Conservation (phyloP, 2,329 filamentous ascomycete species). For the Beauveria australis region DNA sequence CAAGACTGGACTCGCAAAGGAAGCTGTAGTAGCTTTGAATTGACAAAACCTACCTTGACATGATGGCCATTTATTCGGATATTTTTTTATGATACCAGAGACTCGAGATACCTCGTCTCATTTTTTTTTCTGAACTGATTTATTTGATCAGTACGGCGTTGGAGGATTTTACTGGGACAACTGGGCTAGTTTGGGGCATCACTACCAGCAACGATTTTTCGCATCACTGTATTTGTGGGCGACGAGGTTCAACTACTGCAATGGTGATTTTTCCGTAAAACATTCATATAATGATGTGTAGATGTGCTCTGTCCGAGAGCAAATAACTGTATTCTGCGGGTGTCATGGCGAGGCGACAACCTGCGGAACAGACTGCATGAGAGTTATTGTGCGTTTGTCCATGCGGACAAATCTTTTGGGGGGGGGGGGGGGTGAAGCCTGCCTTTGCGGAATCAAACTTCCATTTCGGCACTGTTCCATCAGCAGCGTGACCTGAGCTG, state of each 20-base stretch:
- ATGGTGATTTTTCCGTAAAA: not conserved
- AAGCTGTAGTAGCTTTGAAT: slow-evolving; percentile 12
- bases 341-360: not conserved
- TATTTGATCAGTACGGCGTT: not conserved
- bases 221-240: not conserved
- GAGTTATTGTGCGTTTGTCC: no score
- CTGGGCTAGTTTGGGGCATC: not conserved
- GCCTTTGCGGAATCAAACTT: not conserved
- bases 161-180: not conserved
- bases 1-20: slow-evolving; percentile 5
- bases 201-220: slow-evolving; percentile 2
- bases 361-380: not conserved
- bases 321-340: no score
- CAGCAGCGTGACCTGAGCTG: not conserved
- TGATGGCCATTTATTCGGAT: slow-evolving; percentile 8
- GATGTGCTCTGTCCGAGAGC: not conserved
- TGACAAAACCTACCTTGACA: slow-evolving; percentile 10
- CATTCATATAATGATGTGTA: not conserved
- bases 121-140: not conserved
- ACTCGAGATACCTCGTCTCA: slow-evolving; percentile 1
- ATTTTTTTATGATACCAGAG: slow-evolving; percentile 7
- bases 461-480: not conserved
- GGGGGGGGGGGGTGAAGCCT: no score
- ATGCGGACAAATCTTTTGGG: not conserved
- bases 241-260: not conserved